Percentiles rank a stretch among this genome's conserved stretches.
Conservation (phyloP, 306 rosid species). For the Hippophae rhamnoides region DNA sequence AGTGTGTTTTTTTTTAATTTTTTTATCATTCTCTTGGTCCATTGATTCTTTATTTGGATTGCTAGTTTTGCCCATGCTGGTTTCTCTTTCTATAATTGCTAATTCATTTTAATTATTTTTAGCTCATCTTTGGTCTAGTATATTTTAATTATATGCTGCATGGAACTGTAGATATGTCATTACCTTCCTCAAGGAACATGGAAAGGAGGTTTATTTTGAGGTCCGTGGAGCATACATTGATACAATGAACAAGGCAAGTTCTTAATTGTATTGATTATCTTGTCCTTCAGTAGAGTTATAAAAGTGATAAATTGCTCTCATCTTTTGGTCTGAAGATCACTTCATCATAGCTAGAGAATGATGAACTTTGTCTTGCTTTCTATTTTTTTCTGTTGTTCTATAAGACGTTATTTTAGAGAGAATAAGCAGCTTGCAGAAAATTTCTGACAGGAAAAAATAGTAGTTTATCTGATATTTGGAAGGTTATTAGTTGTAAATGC, state of each 20-base stretch:
- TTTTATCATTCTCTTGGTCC: not conserved
- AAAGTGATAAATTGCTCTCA: not conserved
- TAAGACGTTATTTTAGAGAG: too few relatives aligned
- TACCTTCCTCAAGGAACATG: slow-evolving; percentile 83
- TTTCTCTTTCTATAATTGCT: slow-evolving; percentile 9
- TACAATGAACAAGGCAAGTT: slow-evolving; percentile 81
- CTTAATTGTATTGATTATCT: slow-evolving; percentile 9
- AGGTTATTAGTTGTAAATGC: too few relatives aligned
- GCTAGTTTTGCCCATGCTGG: slow-evolving; percentile 7
- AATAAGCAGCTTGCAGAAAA: too few relatives aligned
- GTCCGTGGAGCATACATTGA: slow-evolving; percentile 86
- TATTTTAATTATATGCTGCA: slow-evolving; percentile 21
- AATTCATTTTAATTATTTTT: slow-evolving; percentile 13
- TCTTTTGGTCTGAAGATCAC: too few relatives aligned
- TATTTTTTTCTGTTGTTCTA: too few relatives aligned
- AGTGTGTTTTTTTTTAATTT: too few relatives aligned
- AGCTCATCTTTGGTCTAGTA: not conserved
- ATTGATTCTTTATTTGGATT: not conserved
- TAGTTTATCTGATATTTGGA: too few relatives aligned
- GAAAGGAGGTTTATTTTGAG: slow-evolving; percentile 80
- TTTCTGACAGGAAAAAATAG: too few relatives aligned
- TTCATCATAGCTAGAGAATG: too few relatives aligned
- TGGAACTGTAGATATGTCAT: slow-evolving; percentile 59
- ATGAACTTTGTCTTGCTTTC: too few relatives aligned
- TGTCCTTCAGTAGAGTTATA: not conserved